Percentiles rank a stretch among this genome's conserved stretches.
Evolutionary conservation across 345 rosid species (phyloP).

Genomic region (Eucalyptus dawsonii): DNA sequence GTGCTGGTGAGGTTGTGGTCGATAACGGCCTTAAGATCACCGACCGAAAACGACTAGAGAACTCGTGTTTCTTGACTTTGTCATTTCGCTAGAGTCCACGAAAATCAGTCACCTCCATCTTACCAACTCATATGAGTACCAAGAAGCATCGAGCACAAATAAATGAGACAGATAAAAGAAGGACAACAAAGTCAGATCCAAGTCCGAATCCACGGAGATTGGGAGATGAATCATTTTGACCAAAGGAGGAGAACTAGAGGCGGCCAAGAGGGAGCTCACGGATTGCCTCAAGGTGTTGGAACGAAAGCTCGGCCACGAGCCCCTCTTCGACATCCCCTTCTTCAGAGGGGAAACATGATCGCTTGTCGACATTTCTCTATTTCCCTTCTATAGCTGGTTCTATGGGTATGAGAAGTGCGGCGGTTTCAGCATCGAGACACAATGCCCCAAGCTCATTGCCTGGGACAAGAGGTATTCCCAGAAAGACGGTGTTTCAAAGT

Average conservation of each 20-base stretch:
- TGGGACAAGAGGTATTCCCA: constrained; percentile 17
- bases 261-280: constrained; percentile 5
- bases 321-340: neutral
- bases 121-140: neutral
- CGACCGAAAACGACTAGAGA: neutral
- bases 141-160: neutral
- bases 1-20: neutral
- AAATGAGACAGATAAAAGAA: neutral
- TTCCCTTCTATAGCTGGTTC: constrained; percentile 7
- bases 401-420: constrained; percentile 3
- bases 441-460: constrained; percentile 3
- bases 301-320: constrained; percentile 3
- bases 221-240: neutral
- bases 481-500: constrained; percentile 10
- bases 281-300: constrained; percentile 6
- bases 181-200: neutral
- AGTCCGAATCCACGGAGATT: neutral
- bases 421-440: neutral
- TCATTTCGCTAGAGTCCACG: neutral
- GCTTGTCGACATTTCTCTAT: constrained; percentile 1
- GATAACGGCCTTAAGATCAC: neutral
- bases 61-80: neutral
- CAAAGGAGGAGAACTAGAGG: constrained; percentile 5
- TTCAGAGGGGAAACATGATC: constrained; percentile 1
- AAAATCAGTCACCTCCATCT: neutral